These are phyloP conservation scores for Pistacia integerrima DNA, from an alignment of 345 rosid species.

Conservation along the genomic window DNA sequence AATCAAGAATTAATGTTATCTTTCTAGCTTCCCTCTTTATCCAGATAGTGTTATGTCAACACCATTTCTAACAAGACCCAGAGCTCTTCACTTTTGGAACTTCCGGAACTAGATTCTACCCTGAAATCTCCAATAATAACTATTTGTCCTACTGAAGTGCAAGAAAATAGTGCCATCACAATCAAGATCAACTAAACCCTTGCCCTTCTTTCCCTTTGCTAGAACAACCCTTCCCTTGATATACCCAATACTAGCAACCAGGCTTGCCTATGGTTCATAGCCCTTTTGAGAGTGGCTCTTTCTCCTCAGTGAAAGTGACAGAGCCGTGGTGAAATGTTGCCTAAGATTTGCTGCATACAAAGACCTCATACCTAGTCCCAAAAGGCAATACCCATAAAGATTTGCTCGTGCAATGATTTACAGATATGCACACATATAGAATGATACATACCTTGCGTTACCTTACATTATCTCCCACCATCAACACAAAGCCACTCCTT, in stretches of 20 bases:
- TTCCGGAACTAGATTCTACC: not conserved
- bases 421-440: not conserved
- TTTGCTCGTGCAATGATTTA: not conserved
- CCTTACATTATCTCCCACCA: not conserved
- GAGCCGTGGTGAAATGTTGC: not conserved
- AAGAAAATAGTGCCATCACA: not conserved
- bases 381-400: not conserved
- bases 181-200: not conserved
- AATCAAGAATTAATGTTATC: not conserved
- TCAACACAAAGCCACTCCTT: not conserved
- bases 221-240: not conserved
- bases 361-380: not conserved
- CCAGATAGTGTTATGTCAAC: not conserved
- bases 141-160: not conserved
- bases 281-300: not conserved
- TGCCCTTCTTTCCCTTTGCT: not conserved
- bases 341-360: not conserved
- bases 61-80: not conserved
- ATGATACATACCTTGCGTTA: not conserved
- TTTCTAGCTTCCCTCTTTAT: slow-evolving; percentile 5
- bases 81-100: not conserved
- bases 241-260: not conserved
- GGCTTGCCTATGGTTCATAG: not conserved
- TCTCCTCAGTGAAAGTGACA: not conserved
- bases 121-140: not conserved